Base-by-base conservation (phyloP, 1,284 basidiomycete species). In the Pseudozyma hubeiensis region DNA sequence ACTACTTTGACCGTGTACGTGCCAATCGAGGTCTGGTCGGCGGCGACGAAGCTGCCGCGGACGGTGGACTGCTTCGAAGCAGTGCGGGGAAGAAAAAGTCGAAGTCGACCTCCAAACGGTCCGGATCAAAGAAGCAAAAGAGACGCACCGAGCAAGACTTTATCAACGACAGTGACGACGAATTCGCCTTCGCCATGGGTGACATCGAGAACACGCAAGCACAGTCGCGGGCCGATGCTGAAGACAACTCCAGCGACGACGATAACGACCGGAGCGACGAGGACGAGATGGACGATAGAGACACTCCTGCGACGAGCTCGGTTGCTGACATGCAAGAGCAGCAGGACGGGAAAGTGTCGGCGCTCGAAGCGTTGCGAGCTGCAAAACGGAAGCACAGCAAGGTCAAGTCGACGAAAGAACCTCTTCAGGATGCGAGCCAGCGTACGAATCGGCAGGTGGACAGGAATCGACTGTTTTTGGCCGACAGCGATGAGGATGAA, bases 81-180 rank as follows among this genome's bases (percentile, higher is more conserved):
- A 66, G 61, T n/a, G 60, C 56, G 17, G 35, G 31, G 30, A 61
- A 57, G 44, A 57, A 55, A 47, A 51, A 34, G 29, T 53, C 52
- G 37, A 56, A 43, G 44, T 45, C 55, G 9, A 49, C 53, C 1
- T 19, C 46, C 30, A 61, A 51, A 41, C 35, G 33, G 13, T 53
- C 56, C 14, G 61, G 47, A 7, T 46, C 62, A 11, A 52, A 60
- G 17, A 69, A 66, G 66, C 64, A 56, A 19, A 62, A 65, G 55
- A 44, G 55, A 43, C 71, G 76, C 49, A 69, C 50, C 11, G 55
- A 69, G 46, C 66, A 79, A 47, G 80, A 81, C 53, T 77, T 75
- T 29, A 81, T 81, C 63, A 74, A 81, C 35, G 79, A 82, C 60
- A 80, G 78, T 41, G 80, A 82, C 61, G 81, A 81, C 51, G 81